Evolutionary conservation across 2,329 filamentous ascomycete species (phyloP).

Genomic region (Apiospora koreana): DNA sequence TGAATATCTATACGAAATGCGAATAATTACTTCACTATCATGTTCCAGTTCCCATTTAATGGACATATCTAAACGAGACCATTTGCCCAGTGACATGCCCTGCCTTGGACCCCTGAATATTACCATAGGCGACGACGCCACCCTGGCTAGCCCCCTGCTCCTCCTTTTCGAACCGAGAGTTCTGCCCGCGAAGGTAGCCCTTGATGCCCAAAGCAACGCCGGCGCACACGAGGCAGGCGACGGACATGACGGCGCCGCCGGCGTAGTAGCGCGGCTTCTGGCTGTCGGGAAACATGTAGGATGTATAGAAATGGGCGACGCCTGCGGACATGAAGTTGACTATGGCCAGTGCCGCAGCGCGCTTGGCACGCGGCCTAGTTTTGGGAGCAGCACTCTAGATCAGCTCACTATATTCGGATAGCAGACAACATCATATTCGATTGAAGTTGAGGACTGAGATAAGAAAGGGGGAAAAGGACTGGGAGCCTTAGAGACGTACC

Average conservation of each 20-base stretch:
- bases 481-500: not conserved
- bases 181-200: conserved; percentile 26
- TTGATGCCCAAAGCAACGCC: conserved; percentile 30
- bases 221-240: conserved; percentile 26
- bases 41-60: not conserved
- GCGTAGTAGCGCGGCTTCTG: conserved; percentile 32
- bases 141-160: not conserved
- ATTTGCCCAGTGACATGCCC: not conserved
- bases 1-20: too few species aligned
- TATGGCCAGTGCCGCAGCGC: conserved; percentile 25
- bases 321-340: conserved; percentile 27
- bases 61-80: not conserved
- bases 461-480: too few species aligned
- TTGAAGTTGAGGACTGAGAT: too few species aligned
- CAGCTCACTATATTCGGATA: too few species aligned
- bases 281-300: conserved; percentile 32
- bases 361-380: conserved; percentile 22
- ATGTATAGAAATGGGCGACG: conserved; percentile 29
- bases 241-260: conserved; percentile 29
- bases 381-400: too few species aligned
- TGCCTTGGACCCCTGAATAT: not conserved
- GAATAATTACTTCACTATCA: too few species aligned
- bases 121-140: not conserved
- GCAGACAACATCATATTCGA: too few species aligned
- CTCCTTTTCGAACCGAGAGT: conserved; percentile 20